Evolutionary conservation across 2,329 filamentous ascomycete genomes (phyloP).

Genomic region (Colletotrichum gloeosporioides): DNA sequence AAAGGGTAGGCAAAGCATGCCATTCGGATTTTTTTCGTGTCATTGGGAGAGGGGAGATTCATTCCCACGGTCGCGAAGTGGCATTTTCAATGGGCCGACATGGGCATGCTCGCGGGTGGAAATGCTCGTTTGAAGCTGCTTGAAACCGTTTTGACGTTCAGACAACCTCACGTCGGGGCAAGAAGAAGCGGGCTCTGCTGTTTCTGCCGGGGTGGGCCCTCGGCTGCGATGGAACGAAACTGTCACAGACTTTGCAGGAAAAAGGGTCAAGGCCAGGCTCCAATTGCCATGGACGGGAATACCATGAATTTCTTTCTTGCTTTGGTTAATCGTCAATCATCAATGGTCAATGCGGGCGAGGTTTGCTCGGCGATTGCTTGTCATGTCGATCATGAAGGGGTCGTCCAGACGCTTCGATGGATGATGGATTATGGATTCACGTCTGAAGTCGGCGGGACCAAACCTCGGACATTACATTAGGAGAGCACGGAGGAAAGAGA

Average conservation of each 20-base stretch:
- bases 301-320: not conserved
- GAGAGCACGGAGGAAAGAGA: not conserved
- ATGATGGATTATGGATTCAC: not conserved
- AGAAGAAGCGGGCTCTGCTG: conserved; percentile 8
- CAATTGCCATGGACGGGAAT: not conserved
- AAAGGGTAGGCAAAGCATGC: not conserved
- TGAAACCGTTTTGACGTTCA: conserved; percentile 20
- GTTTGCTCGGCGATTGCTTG: not conserved
- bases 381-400: not conserved
- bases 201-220: conserved; percentile 10
- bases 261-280: not conserved
- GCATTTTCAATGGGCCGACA: not conserved
- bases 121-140: not conserved
- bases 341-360: not conserved
- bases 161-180: conserved; percentile 10
- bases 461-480: not conserved
- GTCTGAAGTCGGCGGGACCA: not conserved
- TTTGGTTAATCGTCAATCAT: not conserved
- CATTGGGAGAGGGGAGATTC: not conserved
- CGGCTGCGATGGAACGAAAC: conserved; percentile 10
- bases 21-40: not conserved
- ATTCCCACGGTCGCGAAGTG: not conserved
- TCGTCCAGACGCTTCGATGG: not conserved
- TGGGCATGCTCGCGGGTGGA: not conserved
- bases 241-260: not conserved